These are phyloP conservation scores for Exutisphaerella laricina DNA, from an alignment of 2,329 filamentous ascomycete species.

Conservation along the genomic window DNA sequence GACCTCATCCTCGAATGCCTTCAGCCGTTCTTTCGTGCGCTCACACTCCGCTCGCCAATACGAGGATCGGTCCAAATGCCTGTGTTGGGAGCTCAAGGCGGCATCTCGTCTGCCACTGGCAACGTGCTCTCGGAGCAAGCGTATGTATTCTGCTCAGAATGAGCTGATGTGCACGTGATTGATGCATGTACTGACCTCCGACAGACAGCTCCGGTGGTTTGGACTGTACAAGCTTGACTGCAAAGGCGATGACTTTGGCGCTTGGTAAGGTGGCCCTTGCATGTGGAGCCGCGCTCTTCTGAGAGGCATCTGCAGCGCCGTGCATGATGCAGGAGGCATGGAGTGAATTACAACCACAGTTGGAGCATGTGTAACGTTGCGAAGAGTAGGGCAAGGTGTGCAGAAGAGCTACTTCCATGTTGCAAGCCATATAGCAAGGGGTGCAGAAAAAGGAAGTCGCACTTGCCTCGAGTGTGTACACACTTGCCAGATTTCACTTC, in stretches of 20 bases:
- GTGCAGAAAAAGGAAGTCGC: not conserved
- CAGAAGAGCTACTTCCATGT: too few species aligned
- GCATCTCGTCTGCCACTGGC: constrained; percentile 22
- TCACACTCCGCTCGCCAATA: constrained; percentile 36
- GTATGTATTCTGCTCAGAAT: constrained; percentile 26
- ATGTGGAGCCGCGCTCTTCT: not conserved
- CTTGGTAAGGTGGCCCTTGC: constrained; percentile 6
- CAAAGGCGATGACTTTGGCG: constrained; percentile 22
- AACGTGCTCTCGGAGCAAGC: constrained; percentile 34
- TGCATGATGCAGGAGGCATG: too few species aligned
- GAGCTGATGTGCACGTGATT: constrained; percentile 9
- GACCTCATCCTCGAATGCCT: constrained; percentile 17
- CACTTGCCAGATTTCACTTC: too few species aligned
- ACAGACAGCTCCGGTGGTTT: constrained; percentile 36
- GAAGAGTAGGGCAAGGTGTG: too few species aligned
- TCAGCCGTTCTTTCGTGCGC: constrained; percentile 16
- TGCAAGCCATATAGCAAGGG: not conserved
- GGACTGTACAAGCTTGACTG: constrained; percentile 30
- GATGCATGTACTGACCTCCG: constrained; percentile 19
- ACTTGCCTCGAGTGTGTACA: constrained; percentile 1
- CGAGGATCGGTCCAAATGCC: constrained; percentile 37
- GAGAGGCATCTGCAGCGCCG: too few species aligned
- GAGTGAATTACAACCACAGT: too few species aligned
- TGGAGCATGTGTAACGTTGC: too few species aligned
- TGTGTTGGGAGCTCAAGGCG: constrained; percentile 24